Evolutionary conservation across 2,329 filamentous ascomycete species (phyloP), one percentile per base, ranked within the genome.

Genomic region (Setomelanomma holmii): DNA sequence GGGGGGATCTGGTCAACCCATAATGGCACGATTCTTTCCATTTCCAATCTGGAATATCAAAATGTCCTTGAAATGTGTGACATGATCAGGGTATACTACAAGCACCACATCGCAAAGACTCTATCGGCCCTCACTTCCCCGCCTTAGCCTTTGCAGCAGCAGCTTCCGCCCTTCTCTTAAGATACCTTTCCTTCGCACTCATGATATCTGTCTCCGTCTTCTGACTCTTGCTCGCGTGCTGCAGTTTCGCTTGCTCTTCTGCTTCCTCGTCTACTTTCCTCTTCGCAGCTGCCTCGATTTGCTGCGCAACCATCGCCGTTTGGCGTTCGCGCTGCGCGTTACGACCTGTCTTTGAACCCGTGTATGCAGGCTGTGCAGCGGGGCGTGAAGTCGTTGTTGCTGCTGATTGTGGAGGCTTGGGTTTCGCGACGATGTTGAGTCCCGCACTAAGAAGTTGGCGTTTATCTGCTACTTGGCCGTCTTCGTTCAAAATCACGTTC

Each of bases 401-500:
- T 6, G 69, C 61, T 3, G 63, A 64, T 17, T 66, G 61, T 19
- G 69, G 50, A 24, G 76, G 68, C 70, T 86, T 86, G 61, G 87
- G 86, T 69, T 85, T 88, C 0, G 82, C 78, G 43, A 82, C 82
- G 16, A 95, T 76, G 64, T 96, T 96, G 45, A 96, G 80, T 21
- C 90, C 90, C 5, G 89, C 88, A 40, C 79, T 82, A 5, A 96
- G 82, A 7, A 95, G 79, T 71, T 95, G 87, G n/a, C 90, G 82
- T 78, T 92, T 93, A 71, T 96, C 90, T 21, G 91, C 88, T 1
- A 95, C 87, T 68, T 93, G 86, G 0, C 90, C 90, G 34, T 95
- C 90, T 55, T 95, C 90, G 65, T 93, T 93, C 64, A 93, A 76
- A 6, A 86, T 83, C 34, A 95, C 83, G 77, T 86, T 57, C 78